Conservation (phyloP, 208 protist species). For the Trypanosoma melophagium region DNA sequence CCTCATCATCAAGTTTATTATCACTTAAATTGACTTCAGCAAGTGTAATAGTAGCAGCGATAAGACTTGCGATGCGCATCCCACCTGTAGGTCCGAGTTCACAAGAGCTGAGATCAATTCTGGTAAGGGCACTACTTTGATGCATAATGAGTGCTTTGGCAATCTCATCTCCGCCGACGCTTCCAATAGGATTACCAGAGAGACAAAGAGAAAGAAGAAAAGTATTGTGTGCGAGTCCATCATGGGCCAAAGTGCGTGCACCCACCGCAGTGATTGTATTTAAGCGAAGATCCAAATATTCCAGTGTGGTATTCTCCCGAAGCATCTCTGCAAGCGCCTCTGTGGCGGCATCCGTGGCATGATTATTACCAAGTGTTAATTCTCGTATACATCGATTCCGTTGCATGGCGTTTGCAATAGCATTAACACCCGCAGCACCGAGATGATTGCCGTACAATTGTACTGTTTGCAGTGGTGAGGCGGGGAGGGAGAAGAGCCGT, state of each 20-base stretch:
- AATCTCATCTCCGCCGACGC: conserved; percentile 66
- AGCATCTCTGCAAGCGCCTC: conserved; percentile 69
- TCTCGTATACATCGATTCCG: conserved; percentile 58
- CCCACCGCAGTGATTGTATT: conserved; percentile 70
- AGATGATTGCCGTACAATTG: conserved; percentile 84
- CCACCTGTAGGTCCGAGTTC: conserved; percentile 58
- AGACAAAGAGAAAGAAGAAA: conserved; percentile 54
- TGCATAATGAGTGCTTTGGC: conserved; percentile 50
- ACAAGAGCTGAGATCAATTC: conserved; percentile 77
- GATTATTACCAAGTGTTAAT: conserved; percentile 80
- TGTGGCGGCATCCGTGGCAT: conserved; percentile 69
- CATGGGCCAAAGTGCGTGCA: conserved; percentile 42
- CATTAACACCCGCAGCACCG: conserved; percentile 41
- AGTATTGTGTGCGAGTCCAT: conserved; percentile 73
- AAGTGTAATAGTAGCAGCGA: conserved; percentile 61
- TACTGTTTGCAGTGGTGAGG: conserved; percentile 45
- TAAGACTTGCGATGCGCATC: conserved; percentile 66
- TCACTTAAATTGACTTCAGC: conserved; percentile 76
- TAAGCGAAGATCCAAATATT: conserved; percentile 74
- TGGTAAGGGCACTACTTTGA: conserved; percentile 50
- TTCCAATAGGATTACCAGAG: conserved; percentile 73
- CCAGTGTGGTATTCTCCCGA: conserved; percentile 63
- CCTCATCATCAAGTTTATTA: conserved; percentile 84
- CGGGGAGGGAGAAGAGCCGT: conserved; percentile 49
- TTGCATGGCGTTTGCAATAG: conserved; percentile 54